These are phyloP conservation scores for Phytophthora megakarya DNA, from an alignment of 352 stramenopile species.

Conservation along the genomic window DNA sequence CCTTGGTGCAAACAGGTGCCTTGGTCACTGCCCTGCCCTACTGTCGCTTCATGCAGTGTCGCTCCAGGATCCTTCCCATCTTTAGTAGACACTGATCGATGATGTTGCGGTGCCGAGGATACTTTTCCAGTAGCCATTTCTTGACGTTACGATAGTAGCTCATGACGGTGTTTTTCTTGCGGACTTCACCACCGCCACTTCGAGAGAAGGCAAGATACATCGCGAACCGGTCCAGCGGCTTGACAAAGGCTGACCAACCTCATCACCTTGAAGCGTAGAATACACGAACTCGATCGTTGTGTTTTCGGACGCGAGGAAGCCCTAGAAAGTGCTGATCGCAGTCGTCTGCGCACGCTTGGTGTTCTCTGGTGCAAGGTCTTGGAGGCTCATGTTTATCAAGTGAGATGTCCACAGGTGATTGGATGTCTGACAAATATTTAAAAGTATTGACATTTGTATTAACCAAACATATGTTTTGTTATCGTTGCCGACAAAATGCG, in stretches of 20 bases:
- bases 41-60: background rate
- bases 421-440: too few relatives aligned
- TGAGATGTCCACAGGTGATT: too few relatives aligned
- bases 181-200: background rate
- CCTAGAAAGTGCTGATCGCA: background rate
- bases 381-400: conserved; percentile 1
- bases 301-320: background rate
- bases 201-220: background rate
- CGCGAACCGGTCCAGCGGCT: background rate
- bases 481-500: too few relatives aligned
- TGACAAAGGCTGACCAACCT: too few relatives aligned
- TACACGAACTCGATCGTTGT: background rate
- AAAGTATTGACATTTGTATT: too few relatives aligned
- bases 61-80: conserved; percentile 1
- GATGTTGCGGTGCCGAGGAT: background rate
- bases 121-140: background rate
- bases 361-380: background rate
- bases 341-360: background rate
- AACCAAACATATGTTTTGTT: too few relatives aligned
- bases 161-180: conserved; percentile 1
- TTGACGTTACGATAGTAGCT: conserved; percentile 4
- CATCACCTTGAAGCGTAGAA: too few relatives aligned
- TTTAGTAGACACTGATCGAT: conserved; percentile 1
- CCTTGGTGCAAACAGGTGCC: conserved; percentile 5
- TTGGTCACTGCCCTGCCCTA: background rate